A percentile compares a stretch with the other conserved stretches of the same genome.
phyloP scores from a whole-genome alignment of 179 eudicot genomes.

The Carnegiea gigantea region DNA sequence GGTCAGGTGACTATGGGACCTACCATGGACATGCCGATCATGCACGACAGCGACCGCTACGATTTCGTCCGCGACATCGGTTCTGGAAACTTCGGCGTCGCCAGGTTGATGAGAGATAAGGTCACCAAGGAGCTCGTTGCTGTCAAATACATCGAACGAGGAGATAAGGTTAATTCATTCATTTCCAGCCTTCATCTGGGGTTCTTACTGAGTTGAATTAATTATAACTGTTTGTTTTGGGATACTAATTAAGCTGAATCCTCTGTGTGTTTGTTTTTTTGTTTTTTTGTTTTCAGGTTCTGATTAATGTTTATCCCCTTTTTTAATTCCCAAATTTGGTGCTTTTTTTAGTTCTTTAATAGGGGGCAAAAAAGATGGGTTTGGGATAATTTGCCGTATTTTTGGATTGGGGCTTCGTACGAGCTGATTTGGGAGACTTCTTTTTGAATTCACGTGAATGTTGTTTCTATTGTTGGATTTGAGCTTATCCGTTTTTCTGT shows the following conservation, averaged over 20 bases:
- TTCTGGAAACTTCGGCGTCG: conserved; percentile 19
- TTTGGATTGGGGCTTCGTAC: background rate
- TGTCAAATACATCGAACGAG: conserved; percentile 22
- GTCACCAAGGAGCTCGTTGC: conserved; percentile 17
- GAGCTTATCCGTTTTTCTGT: background rate
- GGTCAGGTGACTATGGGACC: conserved; percentile 11
- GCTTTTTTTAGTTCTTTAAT: too few species aligned
- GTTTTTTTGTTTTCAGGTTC: background rate
- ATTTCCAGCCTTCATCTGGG: background rate
- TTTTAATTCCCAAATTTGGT: background rate
- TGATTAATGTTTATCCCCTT: background rate
- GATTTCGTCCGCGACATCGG: conserved; percentile 20
- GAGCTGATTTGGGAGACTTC: conserved; percentile 5
- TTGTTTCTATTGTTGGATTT: background rate
- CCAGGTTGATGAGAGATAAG: conserved; percentile 21
- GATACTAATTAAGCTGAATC: background rate
- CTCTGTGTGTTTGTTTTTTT: background rate
- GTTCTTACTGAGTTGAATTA: background rate
- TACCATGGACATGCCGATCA: conserved; percentile 19
- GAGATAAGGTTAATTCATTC: conserved; percentile 9
- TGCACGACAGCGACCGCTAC: conserved; percentile 22
- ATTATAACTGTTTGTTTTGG: background rate
- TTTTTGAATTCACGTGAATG: conserved; percentile 7
- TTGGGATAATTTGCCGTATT: background rate
- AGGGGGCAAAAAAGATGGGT: background rate